Base-by-base conservation (phyloP, 176 grass and related monocot species). In the Ananas comosus region DNA sequence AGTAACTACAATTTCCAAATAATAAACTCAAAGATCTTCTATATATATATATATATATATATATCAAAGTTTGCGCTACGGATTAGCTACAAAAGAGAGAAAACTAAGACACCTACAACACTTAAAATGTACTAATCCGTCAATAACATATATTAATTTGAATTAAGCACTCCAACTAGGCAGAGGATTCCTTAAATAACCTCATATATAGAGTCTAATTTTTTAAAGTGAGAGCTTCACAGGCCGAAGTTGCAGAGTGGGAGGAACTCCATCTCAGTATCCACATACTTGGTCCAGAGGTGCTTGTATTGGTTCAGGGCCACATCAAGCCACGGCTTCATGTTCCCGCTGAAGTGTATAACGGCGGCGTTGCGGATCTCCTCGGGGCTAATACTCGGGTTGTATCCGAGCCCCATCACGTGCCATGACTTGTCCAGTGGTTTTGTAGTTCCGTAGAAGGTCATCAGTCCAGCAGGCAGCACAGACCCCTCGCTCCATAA, bases 291-390 rank as follows among this genome's bases (percentile, higher is more conserved):
- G 13, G 89, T 87, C 93, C 93, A 97, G 11, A 97, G 86, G 50
- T 90, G 77, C 80, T 92, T 97, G 79, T 92, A 92, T 72, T 97
- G 93, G 80, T 90, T 97, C 76, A 97, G 79, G 0, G 89, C 93
- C 13, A 97, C 89, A 86, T 97, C 93, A 13, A 97, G 86, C 93
- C 93, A 97, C 2, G 93, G 93, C 83, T 97, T 97, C 82, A 97
- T 85, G 81, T 97, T 97, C 33, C 93, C 93, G 29, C 90, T 86
- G 80, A 97, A 97, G 80, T 97, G 93, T 68, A 97, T 64, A 29
- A 92, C 89, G 3, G 79, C 93, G 0, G 93, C 93, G 13, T 77
- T 91, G 11, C 75, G 50, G 75, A 97, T 92, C 80, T 97, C 86
- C 50, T 97, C 89, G 0, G 83, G 83, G 28, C 82, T 90, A 54